Percentiles rank a stretch among this genome's conserved stretches.
phyloP scores from a whole-genome alignment of 192 early-diverging fungal species.

The Entophlyctis luteolus region DNA sequence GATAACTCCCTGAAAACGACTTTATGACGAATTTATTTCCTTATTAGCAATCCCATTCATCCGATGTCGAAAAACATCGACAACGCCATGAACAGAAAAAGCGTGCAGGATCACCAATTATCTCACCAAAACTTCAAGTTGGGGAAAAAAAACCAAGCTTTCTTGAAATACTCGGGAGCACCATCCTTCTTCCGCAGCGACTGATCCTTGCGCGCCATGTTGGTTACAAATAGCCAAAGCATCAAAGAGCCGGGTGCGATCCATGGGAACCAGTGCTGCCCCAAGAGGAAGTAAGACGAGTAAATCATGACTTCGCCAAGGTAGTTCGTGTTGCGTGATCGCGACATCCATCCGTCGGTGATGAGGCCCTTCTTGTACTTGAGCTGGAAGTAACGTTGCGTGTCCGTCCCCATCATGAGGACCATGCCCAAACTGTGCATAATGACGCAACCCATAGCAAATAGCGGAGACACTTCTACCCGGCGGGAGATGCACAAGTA shows the following conservation, averaged over 20 bases:
- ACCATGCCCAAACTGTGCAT: not conserved
- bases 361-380: constrained; percentile 5
- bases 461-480: not conserved
- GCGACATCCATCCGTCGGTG: not conserved
- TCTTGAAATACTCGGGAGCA: not conserved
- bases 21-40: too few species aligned
- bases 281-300: not conserved
- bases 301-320: not conserved
- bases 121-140: not conserved
- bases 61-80: too few species aligned
- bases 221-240: not conserved
- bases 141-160: not conserved
- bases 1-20: too few species aligned
- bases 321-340: not conserved
- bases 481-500: not conserved
- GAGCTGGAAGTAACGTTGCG: constrained; percentile 1
- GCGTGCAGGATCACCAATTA: too few species aligned
- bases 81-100: too few species aligned
- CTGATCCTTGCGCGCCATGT: not conserved
- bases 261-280: constrained; percentile 2
- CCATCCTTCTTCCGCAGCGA: not conserved
- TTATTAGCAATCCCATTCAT: too few species aligned
- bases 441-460: not conserved
- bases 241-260: not conserved
- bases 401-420: not conserved